A percentile compares a stretch with the other conserved stretches of the same genome.
phyloP scores from a whole-genome alignment of 2,329 filamentous ascomycete species.

The Xylariaceae sp. region DNA sequence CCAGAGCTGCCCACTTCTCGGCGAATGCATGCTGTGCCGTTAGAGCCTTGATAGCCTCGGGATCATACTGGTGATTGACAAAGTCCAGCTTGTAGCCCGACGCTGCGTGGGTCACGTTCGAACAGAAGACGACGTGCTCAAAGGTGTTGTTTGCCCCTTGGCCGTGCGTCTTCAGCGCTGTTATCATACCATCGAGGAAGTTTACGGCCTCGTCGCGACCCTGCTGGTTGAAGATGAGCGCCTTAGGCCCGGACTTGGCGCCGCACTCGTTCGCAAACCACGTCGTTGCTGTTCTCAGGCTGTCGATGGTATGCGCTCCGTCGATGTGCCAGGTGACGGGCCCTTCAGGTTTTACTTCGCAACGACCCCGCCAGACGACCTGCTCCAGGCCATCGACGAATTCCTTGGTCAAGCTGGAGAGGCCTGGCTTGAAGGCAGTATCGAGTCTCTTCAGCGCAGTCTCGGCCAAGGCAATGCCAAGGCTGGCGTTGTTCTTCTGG shows the following conservation, averaged over 20 bases:
- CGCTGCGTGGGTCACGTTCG: conserved; percentile 58
- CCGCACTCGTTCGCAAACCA: conserved; percentile 65
- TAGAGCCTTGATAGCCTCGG: conserved; percentile 46
- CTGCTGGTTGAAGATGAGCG: conserved; percentile 87
- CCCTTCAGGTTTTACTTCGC: conserved; percentile 54
- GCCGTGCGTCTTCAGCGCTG: conserved; percentile 31
- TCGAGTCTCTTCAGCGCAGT: conserved; percentile 43
- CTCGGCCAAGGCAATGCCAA: conserved; percentile 48
- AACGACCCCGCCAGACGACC: conserved; percentile 75
- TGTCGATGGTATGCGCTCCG: conserved; percentile 88
- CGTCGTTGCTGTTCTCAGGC: conserved; percentile 70
- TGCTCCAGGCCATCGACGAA: conserved; percentile 70
- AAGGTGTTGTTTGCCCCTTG: conserved; percentile 43
- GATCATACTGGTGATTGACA: conserved; percentile 50
- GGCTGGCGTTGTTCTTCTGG: conserved; percentile 52
- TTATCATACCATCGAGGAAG: conserved; percentile 47
- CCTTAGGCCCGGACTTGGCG: conserved; percentile 30
- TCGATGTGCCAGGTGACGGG: conserved; percentile 79
- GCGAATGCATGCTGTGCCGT: conserved; percentile 50
- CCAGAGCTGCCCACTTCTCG: conserved; percentile 45
- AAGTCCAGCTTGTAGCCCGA: conserved; percentile 53
- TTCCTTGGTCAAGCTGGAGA: conserved; percentile 47
- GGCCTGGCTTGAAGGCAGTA: conserved; percentile 26
- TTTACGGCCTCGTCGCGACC: conserved; percentile 49
- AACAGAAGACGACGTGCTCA: conserved; percentile 74